Percentiles rank a stretch among this genome's conserved stretches.
These are phyloP conservation scores for Auricularia heimuer DNA, from an alignment of 768 basidiomycete genomes.

Conservation along the genomic window DNA sequence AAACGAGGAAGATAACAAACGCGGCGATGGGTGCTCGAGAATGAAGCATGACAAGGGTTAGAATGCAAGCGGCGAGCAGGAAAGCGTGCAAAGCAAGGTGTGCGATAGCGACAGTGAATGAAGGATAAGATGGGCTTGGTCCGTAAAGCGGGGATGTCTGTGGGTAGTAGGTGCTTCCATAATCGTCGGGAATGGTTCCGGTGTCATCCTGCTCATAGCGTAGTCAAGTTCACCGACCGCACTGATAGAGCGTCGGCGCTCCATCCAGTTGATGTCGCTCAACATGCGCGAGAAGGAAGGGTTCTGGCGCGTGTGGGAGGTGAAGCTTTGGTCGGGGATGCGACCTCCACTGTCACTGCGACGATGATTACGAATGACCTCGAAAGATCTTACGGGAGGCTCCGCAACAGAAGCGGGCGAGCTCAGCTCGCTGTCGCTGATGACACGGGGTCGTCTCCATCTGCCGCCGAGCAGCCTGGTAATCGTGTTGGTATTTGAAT, in stretches of 20 bases:
- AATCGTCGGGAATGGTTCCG: conserved; percentile 29
- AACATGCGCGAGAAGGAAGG: conserved; percentile 39
- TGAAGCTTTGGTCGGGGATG: neutral
- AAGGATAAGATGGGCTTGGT: conserved; percentile 26
- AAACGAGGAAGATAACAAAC: conserved; percentile 58
- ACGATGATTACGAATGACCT: conserved; percentile 45
- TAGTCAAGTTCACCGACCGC: conserved; percentile 68
- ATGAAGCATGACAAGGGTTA: conserved; percentile 54
- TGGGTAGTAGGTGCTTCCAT: conserved; percentile 39
- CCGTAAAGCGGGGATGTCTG: conserved; percentile 33
- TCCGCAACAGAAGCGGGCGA: neutral
- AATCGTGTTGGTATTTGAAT: neutral
- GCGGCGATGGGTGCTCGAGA: conserved; percentile 38
- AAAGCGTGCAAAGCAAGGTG: conserved; percentile 34
- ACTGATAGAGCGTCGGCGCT: conserved; percentile 60
- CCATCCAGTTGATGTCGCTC: conserved; percentile 71
- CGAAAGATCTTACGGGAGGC: conserved; percentile 26
- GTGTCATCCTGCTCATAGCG: conserved; percentile 46
- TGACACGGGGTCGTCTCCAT: neutral
- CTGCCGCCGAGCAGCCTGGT: neutral
- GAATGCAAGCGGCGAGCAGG: conserved; percentile 46
- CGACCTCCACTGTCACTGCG: conserved; percentile 31
- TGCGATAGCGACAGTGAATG: conserved; percentile 18
- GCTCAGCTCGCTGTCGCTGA: neutral
- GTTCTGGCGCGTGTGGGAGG: conserved; percentile 3